Conservation (phyloP, 495 filamentous ascomycete species). For the Penicillium fimorum region DNA sequence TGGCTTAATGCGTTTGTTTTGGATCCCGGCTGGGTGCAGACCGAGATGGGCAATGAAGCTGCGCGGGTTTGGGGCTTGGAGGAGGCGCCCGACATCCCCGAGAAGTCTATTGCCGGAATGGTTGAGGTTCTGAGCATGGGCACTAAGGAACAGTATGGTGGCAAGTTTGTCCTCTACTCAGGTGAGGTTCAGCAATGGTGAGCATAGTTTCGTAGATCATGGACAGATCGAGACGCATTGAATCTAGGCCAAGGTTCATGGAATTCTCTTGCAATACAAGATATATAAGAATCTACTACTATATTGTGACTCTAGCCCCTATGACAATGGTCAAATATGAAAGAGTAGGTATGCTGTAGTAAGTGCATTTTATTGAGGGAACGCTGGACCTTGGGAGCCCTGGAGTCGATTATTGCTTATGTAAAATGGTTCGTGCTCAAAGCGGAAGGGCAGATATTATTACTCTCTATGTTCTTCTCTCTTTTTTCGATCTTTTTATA, state of each 20-base stretch:
- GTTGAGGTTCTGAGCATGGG: constrained; percentile 34
- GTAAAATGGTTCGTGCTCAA: neutral
- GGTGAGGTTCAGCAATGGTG: neutral
- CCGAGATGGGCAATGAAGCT: constrained; percentile 45
- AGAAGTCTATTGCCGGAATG: constrained; percentile 37
- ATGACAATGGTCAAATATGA: neutral
- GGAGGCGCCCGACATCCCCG: constrained; percentile 26
- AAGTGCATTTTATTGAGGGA: neutral
- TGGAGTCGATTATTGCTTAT: neutral
- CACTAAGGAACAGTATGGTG: constrained; percentile 40
- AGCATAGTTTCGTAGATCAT: neutral
- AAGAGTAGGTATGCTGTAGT: neutral
- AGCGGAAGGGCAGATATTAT: neutral
- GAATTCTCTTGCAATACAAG: neutral
- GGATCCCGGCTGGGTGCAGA: constrained; percentile 39
- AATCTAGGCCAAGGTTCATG: neutral
- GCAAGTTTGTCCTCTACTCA: constrained; percentile 19
- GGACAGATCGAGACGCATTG: neutral
- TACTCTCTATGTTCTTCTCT: neutral
- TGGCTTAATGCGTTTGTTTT: constrained; percentile 36
- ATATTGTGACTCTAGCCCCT: neutral
- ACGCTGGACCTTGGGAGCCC: no score
- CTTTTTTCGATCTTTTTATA: neutral
- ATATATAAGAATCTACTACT: neutral
- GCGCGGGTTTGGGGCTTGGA: constrained; percentile 35